Evolutionary conservation across 1,284 basidiomycete genomes (phyloP), one percentile per base, ranked within the genome.

Genomic region (Ganoderma boninense): DNA sequence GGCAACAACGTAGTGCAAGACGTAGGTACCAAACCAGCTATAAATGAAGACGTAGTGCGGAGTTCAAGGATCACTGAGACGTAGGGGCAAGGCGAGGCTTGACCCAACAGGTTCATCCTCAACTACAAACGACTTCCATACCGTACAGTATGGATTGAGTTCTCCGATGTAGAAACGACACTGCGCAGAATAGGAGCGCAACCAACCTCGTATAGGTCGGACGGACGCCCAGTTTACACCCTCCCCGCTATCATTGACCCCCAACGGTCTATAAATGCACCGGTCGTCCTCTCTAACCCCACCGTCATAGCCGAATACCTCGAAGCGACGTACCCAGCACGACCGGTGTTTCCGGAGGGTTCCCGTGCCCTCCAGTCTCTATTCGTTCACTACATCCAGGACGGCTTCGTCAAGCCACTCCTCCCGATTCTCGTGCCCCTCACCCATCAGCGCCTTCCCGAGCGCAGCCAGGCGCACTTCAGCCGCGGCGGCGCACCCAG

Each of bases 71-170:
- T n/a, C n/a, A n/a, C n/a, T n/a, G n/a, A n/a, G n/a, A n/a, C n/a
- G n/a, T n/a, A n/a, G n/a, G n/a, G n/a, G n/a, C n/a, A n/a, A n/a
- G n/a, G n/a, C n/a, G n/a, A n/a, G n/a, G n/a, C n/a, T n/a, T n/a
- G n/a, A n/a, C 38, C 2, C 35, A 40, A 23, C 71, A 92, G 92
- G 59, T 87, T 92, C 64, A 89, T 93, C 62, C 81, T 93, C 26
- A 93, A 93, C 76, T 93, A 87, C 77, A 93, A 93, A 76, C 85
- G 89, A 2, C 84, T 93, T 3, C 86, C 85, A 4, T 90, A 93
- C 75, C 86, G 85, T 62, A 93, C 92, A 0, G 81, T 85, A 35
- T 92, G 90, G 90, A 82, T 93, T 54, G 90, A 92, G 61, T 87
- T 92, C 71, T 85, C 89, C 49, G 88, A 93, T 54, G 85, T 93